Base-by-base conservation (phyloP, 768 basidiomycete species). In the Hirschioporus abietinus region DNA sequence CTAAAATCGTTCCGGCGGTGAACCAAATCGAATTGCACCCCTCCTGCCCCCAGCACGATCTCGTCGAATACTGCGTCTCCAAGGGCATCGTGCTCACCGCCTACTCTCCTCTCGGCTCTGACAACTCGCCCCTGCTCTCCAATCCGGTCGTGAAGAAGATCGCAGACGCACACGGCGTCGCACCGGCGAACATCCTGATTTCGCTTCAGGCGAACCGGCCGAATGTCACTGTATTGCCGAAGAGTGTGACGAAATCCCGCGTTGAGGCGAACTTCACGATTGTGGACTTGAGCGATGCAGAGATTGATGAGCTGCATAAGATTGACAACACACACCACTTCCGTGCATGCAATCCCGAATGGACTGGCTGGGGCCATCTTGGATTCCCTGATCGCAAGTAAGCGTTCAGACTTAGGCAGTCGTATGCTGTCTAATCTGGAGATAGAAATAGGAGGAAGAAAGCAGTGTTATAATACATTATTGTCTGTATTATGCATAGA, bases 21-120 rank as follows among this genome's bases (percentile, higher is more conserved):
- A 93, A 93, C 78, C 93, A 95, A 78, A 83, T 94, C 66, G 90
- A 90, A 75, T 79, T 87, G 36, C 90, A 91, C 73, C 88, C 90
- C 80, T 89, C 87, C 34, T 89, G 87, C 76, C 83, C 85, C 34
- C 88, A 90, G 72, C 82, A 86, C 67, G 88, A 90, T 26, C 77
- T 91, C 57, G 82, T 89, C 61, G 80, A 83, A 66, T 87, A 81
- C 72, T 89, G 89, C 80, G 74, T 78, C 58, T 71, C 74, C 62
- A 86, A 88, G 71, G 88, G 88, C 57, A 93, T 95, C 71, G 78
- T 83, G 12, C 72, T 91, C 66, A 89, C 91, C 23, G 89, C 91
- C 7, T 94, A 92, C 79, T 93, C 89, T 0, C 90, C 92, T 10
- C 84, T 94, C 1, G 92, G 89, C 65, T 90, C 88, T 18, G 83